phyloP scores from a whole-genome alignment of 208 protist species.

The Naegleria gruberi region DNA sequence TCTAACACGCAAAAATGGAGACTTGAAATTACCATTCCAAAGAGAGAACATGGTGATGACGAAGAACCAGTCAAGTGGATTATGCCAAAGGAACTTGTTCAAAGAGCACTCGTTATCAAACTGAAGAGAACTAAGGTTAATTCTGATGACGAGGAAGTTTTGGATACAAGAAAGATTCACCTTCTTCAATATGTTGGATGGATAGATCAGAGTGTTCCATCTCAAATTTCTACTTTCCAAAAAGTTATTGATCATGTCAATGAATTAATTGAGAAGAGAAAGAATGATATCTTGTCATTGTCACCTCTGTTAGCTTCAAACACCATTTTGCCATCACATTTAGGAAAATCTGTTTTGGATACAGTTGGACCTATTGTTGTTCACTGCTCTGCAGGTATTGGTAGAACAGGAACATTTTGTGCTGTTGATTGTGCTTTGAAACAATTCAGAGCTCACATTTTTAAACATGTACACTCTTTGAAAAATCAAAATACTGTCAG shows the following conservation, averaged over 20 bases:
- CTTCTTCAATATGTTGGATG: not conserved
- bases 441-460: not conserved
- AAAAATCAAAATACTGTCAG: too few species aligned
- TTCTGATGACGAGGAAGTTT: not conserved
- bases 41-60: not conserved
- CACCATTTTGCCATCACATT: not conserved
- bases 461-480: not conserved
- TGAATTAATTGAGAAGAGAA: not conserved
- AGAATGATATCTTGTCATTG: not conserved
- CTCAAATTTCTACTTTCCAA: not conserved
- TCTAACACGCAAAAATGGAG: not conserved
- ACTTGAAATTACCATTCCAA: not conserved
- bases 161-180: not conserved
- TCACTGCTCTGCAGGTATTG: slow-evolving; percentile 3
- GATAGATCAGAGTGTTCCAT: not conserved
- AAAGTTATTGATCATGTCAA: not conserved
- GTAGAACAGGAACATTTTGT: not conserved
- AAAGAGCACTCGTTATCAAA: not conserved
- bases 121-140: not conserved
- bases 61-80: not conserved
- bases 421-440: not conserved
- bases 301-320: not conserved
- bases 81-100: not conserved
- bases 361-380: not conserved
- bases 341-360: not conserved